Base-by-base conservation (phyloP, 768 basidiomycete species). In the Suillus brevipes region DNA sequence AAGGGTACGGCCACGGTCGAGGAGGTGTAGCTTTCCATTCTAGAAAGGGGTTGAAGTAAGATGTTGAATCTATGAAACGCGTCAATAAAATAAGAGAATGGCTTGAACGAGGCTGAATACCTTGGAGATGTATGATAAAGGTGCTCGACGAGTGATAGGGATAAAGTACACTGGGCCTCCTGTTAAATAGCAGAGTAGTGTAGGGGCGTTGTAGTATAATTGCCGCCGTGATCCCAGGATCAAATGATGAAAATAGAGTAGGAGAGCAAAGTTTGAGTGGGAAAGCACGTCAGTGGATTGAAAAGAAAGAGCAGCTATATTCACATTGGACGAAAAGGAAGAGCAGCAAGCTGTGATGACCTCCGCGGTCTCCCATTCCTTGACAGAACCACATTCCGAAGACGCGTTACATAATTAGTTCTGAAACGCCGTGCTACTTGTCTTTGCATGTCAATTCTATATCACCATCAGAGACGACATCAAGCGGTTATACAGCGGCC, bases 1-100 rank as follows among this genome's bases (percentile, higher is more conserved):
- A 87, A 73, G 4, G 84, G 87, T 53, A 88, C 68, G 34, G 68
- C 14, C 65, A 77, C 37, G 7, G 45, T 60, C 25, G n/a, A 23
- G 0, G 37, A 40, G 6, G 38, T 28, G 10, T 37, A 23, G 9
- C 4, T 38, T 25, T 38, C 8, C 57, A 58, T 58, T 3, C 6
- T 12, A 52, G 0, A 38, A 14, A 61, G 64, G 61, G 67, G 49
- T 38, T 34, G 45, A 0, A 38, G 14, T 4, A 4, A 37, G 6
- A 25, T 5, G 16, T 16, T 57, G 1, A 16, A 23, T 9, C 37
- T 58, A 13, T 13, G 1, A 36, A 56, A n/a, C 34, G 25, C 2
- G n/a, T 56, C 18, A 37, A 36, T n/a, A 12, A n/a, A 36, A 36
- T 34, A n/a, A 3, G 49, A n/a, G 6, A 2, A 14, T 13, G 4